Base-by-base conservation (phyloP, 805 yeast species). In the Zygotorulaspora danielsina region DNA sequence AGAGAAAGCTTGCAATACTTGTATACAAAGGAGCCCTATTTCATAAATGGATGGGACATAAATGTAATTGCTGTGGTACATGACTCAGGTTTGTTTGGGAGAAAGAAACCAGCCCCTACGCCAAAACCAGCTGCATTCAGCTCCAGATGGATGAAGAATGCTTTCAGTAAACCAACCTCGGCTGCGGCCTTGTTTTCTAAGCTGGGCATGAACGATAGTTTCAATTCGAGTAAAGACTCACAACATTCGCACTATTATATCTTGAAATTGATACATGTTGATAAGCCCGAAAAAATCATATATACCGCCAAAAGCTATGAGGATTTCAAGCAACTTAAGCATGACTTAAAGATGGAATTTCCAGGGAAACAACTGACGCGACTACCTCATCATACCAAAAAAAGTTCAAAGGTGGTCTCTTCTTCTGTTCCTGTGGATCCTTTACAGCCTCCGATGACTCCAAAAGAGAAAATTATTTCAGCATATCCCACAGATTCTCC, bases 361-460 rank as follows among this genome's bases (percentile, higher is more conserved):
- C 95, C 96, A 0, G 94, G 90, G 0, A 75, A 78, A 38, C 75
- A 73, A 7, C 59, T 84, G 15, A 78, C 81, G 3, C 64, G 60
- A 8, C 54, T 84, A 16, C 93, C 93, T 0, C 68, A 66, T 24
- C 79, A 76, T 51, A 71, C 72, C 22, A 71, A 69, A 43, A 54
- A 61, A 32, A 57, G 55, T 39, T 48, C 67, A 26, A 68, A 64
- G 7, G 50, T 39, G 13, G 39, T 43, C 11, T 56, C 47, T 8
- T 11, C 37, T 3, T 29, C 34, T 3, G 50, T 44, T n/a, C 15
- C 18, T 8, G n/a, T 20, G 13, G 24, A 28, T 10, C 36, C 31
- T 26, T 17, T 15, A 19, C 32, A 24, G 16, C 19, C 26, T 6
- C 46, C 46, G 11, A 21, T 34, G 5, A 47, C 53, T 3, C 53